Evolutionary conservation across 2,329 filamentous ascomycete species (phyloP).

Genomic region (Trichoderma lentiforme): DNA sequence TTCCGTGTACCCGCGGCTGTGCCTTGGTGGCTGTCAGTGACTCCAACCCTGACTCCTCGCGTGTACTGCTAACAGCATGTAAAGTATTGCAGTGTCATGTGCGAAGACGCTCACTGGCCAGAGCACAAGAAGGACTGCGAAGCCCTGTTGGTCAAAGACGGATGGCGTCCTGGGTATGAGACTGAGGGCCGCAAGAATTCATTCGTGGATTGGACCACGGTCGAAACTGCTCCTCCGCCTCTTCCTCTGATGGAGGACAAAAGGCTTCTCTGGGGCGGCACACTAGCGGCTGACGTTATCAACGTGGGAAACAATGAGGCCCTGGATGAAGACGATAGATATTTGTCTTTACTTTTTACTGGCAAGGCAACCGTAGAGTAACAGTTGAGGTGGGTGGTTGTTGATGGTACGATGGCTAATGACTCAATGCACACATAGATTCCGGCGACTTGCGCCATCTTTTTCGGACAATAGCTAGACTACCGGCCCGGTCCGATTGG

Average conservation of each 20-base stretch:
- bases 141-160: background rate
- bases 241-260: background rate
- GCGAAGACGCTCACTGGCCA: background rate
- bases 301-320: background rate
- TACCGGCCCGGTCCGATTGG: background rate
- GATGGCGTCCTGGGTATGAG: background rate
- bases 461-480: background rate
- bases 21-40: background rate
- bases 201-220: too few species aligned
- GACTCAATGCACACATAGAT: background rate
- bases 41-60: background rate
- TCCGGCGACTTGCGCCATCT: background rate
- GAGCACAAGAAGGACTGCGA: background rate
- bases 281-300: background rate
- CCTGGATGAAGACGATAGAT: background rate
- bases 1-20: background rate
- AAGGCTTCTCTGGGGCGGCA: background rate
- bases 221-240: background rate
- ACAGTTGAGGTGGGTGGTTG: background rate
- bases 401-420: background rate
- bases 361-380: background rate
- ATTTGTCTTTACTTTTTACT: background rate
- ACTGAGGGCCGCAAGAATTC: background rate
- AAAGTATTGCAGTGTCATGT: background rate
- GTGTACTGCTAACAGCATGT: background rate